Base-by-base conservation (phyloP, 2,329 filamentous ascomycete genomes). In the Stagonosporopsis rhizophila region DNA sequence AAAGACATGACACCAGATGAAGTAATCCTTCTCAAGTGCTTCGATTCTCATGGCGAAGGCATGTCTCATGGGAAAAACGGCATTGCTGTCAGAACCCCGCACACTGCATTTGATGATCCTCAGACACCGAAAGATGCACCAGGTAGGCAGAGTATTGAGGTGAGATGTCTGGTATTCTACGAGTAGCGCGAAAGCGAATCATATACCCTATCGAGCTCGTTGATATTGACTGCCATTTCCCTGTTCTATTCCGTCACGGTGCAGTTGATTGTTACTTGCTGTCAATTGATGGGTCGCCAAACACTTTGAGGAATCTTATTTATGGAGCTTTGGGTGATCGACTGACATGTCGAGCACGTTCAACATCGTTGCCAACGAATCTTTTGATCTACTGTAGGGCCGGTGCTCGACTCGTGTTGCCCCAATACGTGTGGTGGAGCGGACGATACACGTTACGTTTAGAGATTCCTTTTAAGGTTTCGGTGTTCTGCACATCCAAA, bases 1-100 rank as follows among this genome's bases (percentile, higher is more conserved):
- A 88, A 87, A 74, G 87, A 89, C 65, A 89, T 89, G 87, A 85
- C 80, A 19, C 81, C 81, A 0, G 79, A 81, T 2, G 82, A 85
- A 67, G 81, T 81, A 0, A 77, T 84, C 75, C 69, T 84, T 53
- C 74, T 85, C 59, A 85, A 81, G 71, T 81, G 79, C 59, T 81
- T 78, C 58, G 79, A 81, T 57, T 78, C 74, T 9, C 70, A 66
- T 32, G 79, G 79, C 5, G 74, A 80, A 47, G 78, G 77, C 4
- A 73, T 77, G 72, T 70, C 72, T 15, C 72, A 62, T 53, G 79
- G 78, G 1, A 71, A 64, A 49, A 59, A 75, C 35, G 77, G 78
- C 0, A 49, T 80, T 4, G 79, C 79, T 12, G 68, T 80, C 4
- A 65, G 79, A 42, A 80, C 79, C 28, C 87, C 91, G 14, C 91